Base-by-base conservation (phyloP, 495 filamentous ascomycete species). In the Thermochaetoides thermophila region DNA sequence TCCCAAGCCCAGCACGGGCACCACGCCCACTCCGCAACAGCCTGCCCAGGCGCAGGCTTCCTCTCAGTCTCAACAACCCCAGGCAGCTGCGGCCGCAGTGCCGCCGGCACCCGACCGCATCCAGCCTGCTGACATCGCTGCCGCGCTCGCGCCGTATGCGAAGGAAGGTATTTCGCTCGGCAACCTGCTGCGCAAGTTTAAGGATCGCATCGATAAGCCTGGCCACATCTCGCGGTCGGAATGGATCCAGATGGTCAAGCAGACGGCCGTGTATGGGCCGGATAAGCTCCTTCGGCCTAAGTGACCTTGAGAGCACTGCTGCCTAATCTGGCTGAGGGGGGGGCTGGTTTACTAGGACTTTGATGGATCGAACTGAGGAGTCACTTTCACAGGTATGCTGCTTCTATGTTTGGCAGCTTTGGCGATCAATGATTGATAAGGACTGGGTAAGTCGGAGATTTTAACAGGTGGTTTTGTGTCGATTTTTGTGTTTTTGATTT, bases 111-210 rank as follows among this genome's bases (percentile, higher is more conserved):
- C 28, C 71, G 7, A 30, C 10, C 29, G 30, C 11, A 46, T 54
- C 32, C 40, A 46, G 30, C 57, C 69, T 4, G 68, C 66, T 7
- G 84, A 91, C 48, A 75, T 42, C 13, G 29, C 35, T 18, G 32
- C 42, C 17, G 38, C 89, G 34, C 60, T 76, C 43, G 66, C 70
- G 4, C 69, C 69, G 1, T 32, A 43, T 23, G 32, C 40, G 66
- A 85, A 27, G 44, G 30, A 53, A 4, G 83, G 82, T 19, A 78
- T 86, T 29, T 55, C 62, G 2, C 73, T 84, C 32, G 57, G 52
- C 23, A 61, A 66, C 4, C 52, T 87, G n/a, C 53, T 83, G 19
- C 64, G 54, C 14, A 56, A 59, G 15, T 86, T 86, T 59, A 64
- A 68, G 18, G 56, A 59, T 23, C 67, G 73, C 12, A 59, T 80